Percentiles rank a stretch among this genome's conserved stretches.
Conservation (phyloP, 73 alveolate species). For the Halteria grandinella region DNA sequence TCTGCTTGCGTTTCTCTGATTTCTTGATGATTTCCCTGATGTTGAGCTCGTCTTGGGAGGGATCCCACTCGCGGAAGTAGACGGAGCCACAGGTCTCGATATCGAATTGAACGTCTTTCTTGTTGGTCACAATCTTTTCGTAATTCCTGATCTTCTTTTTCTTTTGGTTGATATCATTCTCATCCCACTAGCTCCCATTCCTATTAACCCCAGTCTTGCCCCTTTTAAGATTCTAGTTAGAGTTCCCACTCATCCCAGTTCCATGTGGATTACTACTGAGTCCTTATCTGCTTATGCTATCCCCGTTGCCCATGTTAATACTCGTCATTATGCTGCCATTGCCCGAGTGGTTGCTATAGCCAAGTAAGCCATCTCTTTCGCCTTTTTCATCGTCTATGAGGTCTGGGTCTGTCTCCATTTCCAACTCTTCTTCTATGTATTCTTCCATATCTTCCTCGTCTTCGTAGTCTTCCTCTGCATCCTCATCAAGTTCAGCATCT, state of each 20-base stretch:
- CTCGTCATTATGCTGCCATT: no score
- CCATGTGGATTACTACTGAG: no score
- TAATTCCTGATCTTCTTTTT: slow-evolving; percentile 27
- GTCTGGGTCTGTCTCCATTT: no score
- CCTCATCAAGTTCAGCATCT: slow-evolving; percentile 40
- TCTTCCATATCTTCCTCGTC: slow-evolving; percentile 6
- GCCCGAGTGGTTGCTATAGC: not conserved
- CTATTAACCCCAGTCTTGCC: no score
- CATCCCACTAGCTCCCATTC: no score
- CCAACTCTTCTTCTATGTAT: no score
- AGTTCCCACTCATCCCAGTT: no score
- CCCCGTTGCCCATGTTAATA: no score
- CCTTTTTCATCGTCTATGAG: no score
- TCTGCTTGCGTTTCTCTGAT: slow-evolving; percentile 10
- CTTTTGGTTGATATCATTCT: not conserved
- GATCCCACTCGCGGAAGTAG: slow-evolving; percentile 22
- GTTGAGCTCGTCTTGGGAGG: slow-evolving; percentile 23
- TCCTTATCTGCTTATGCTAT: no score
- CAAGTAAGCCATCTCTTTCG: not conserved
- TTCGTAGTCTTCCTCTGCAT: slow-evolving; percentile 7
- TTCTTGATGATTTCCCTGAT: slow-evolving; percentile 43
- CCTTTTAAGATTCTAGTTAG: no score
- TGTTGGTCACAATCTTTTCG: slow-evolving; percentile 32
- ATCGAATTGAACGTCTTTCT: slow-evolving; percentile 1
- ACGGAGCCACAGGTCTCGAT: slow-evolving; percentile 47